phyloP scores from a whole-genome alignment of 495 filamentous ascomycete species.

The Xylaria longipes region DNA sequence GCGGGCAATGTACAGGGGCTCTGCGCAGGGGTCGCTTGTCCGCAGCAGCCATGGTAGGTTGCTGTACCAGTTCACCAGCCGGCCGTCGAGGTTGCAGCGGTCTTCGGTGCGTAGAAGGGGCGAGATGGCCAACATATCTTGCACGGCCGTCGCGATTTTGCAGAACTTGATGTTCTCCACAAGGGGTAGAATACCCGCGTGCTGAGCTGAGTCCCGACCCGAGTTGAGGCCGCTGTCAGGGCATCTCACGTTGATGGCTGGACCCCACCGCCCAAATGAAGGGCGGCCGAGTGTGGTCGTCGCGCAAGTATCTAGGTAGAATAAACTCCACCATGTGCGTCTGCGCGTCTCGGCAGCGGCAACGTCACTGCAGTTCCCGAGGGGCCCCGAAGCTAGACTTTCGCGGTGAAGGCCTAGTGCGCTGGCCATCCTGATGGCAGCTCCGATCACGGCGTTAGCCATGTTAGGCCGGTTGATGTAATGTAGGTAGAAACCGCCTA shows the following conservation, averaged over 20 bases:
- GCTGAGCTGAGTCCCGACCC: slow-evolving; percentile 58
- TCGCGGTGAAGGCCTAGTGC: slow-evolving; percentile 79
- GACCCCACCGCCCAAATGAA: slow-evolving; percentile 75
- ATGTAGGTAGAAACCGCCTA: slow-evolving; percentile 80
- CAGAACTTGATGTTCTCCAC: slow-evolving; percentile 82
- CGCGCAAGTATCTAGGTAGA: slow-evolving; percentile 82
- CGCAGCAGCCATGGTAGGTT: slow-evolving; percentile 74
- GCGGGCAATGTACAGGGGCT: slow-evolving; percentile 70
- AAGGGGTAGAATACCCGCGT: slow-evolving; percentile 70
- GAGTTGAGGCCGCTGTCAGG: slow-evolving; percentile 63
- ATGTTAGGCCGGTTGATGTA: slow-evolving; percentile 81
- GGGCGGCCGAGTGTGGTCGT: slow-evolving; percentile 78
- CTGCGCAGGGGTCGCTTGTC: slow-evolving; percentile 71
- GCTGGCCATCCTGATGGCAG: slow-evolving; percentile 72
- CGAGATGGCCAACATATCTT: slow-evolving; percentile 74
- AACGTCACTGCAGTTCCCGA: slow-evolving; percentile 54
- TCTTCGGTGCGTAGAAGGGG: slow-evolving; percentile 71
- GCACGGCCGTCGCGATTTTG: slow-evolving; percentile 78
- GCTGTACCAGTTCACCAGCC: slow-evolving; percentile 75
- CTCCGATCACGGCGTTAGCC: slow-evolving; percentile 70
- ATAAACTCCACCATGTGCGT: slow-evolving; percentile 81
- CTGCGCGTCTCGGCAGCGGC: slow-evolving; percentile 68
- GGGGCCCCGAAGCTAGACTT: slow-evolving; percentile 56
- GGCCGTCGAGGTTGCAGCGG: slow-evolving; percentile 66
- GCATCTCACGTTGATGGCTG: slow-evolving; percentile 72